A percentile compares a stretch with the other conserved stretches of the same genome.
Conservation (phyloP, 768 basidiomycete genomes). For the Ramaria sp. region DNA sequence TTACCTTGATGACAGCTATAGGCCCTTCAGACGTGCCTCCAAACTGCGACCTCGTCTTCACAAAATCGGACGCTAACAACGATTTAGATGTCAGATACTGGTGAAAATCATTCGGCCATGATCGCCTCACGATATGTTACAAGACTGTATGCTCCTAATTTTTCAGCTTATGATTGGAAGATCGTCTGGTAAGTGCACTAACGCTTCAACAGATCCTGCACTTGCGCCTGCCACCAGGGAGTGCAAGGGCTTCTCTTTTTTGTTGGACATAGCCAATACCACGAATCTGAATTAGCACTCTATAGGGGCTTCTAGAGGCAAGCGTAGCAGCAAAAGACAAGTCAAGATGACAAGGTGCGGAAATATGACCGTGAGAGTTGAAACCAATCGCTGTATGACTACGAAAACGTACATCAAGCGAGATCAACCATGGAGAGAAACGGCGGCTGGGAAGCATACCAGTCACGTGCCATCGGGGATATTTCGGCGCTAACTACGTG, state of each 20-base stretch:
- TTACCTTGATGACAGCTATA: conserved; percentile 9
- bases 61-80: conserved; percentile 48
- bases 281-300: not conserved
- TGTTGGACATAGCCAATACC: conserved; percentile 28
- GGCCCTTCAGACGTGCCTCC: conserved; percentile 32
- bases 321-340: not conserved
- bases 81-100: not conserved
- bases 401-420: not conserved
- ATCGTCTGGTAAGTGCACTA: conserved; percentile 21
- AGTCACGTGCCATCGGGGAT: not conserved
- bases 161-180: conserved; percentile 18
- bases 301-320: not conserved
- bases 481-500: not conserved
- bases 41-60: conserved; percentile 93
- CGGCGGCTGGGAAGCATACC: not conserved
- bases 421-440: not conserved
- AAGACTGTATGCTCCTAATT: conserved; percentile 43
- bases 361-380: not conserved
- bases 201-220: conserved; percentile 89
- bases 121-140: conserved; percentile 61
- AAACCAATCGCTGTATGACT: not conserved
- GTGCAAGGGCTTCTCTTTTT: conserved; percentile 75
- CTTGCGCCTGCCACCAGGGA: conserved; percentile 86
- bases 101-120: not conserved
- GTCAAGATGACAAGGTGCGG: not conserved